A percentile compares a stretch with the other conserved stretches of the same genome.
phyloP scores from a whole-genome alignment of 441 rosid genomes.

The Capsella rubella region DNA sequence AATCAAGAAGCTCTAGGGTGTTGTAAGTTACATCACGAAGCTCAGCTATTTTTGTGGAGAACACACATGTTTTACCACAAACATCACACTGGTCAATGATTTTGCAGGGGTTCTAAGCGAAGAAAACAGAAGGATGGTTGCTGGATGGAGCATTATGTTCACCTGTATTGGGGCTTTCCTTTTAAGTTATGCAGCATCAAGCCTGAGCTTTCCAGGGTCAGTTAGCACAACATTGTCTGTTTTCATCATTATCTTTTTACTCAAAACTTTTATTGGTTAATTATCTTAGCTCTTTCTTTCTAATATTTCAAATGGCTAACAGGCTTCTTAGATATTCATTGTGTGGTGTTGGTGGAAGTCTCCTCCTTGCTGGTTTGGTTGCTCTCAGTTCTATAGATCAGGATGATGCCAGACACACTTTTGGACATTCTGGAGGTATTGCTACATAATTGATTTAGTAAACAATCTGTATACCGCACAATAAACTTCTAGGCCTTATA shows the following conservation, averaged over 20 bases:
- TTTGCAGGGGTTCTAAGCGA: conserved; percentile 61
- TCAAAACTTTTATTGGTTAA: conserved; percentile 7
- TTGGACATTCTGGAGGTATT: conserved; percentile 97
- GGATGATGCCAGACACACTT: conserved; percentile 85
- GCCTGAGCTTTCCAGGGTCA: conserved; percentile 70
- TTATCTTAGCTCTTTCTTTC: neutral
- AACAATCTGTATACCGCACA: neutral
- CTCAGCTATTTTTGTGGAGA: neutral
- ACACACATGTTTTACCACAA: conserved; percentile 19
- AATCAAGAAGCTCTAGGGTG: conserved; percentile 58
- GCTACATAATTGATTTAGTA: neutral
- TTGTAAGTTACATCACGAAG: conserved; percentile 51
- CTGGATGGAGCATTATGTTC: conserved; percentile 93
- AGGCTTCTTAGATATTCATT: conserved; percentile 64
- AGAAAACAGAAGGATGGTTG: conserved; percentile 72
- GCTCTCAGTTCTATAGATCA: conserved; percentile 78
- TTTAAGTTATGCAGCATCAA: conserved; percentile 79
- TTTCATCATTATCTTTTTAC: conserved; percentile 16
- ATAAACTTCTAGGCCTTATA: neutral
- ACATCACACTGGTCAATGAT: conserved; percentile 11
- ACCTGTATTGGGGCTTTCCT: conserved; percentile 76
- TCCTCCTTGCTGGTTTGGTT: conserved; percentile 74
- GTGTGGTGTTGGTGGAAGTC: conserved; percentile 80
- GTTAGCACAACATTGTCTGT: conserved; percentile 42
- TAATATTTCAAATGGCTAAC: conserved; percentile 17